phyloP scores from a whole-genome alignment of 345 rosid species.

The Anastatica hierochuntica region DNA sequence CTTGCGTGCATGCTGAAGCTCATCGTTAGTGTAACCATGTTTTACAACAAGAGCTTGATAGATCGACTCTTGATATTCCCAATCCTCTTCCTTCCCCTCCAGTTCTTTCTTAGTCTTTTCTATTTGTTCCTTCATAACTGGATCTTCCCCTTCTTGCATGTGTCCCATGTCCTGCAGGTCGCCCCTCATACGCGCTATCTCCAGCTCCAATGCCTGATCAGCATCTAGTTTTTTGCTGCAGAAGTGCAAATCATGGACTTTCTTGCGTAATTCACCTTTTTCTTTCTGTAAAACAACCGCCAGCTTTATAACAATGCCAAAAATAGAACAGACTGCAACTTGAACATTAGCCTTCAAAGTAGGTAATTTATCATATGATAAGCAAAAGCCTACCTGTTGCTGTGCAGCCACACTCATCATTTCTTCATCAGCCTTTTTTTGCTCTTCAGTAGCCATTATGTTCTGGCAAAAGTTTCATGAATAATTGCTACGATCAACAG shows the following conservation, averaged over 20 bases:
- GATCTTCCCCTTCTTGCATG: slow-evolving; percentile 51
- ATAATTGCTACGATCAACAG: neutral
- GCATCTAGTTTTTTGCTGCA: slow-evolving; percentile 52
- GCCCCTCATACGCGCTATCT: slow-evolving; percentile 63
- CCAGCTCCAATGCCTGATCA: slow-evolving; percentile 63
- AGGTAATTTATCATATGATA: neutral
- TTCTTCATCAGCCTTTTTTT: slow-evolving; percentile 48
- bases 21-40: slow-evolving; percentile 21
- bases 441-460: slow-evolving; percentile 62
- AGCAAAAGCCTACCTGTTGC: slow-evolving; percentile 42
- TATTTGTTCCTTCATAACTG: slow-evolving; percentile 31
- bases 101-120: slow-evolving; percentile 31
- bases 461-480: slow-evolving; percentile 31
- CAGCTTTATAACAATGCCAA: slow-evolving; percentile 4
- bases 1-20: slow-evolving; percentile 33
- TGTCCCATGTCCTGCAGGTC: slow-evolving; percentile 50
- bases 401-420: slow-evolving; percentile 47
- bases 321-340: neutral
- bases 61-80: slow-evolving; percentile 29
- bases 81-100: slow-evolving; percentile 48
- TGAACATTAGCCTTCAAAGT: neutral
- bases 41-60: slow-evolving; percentile 27
- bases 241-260: slow-evolving; percentile 42
- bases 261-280: slow-evolving; percentile 42
- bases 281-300: slow-evolving; percentile 36